Evolutionary conservation across 768 basidiomycete species (phyloP).

Genomic region (Phanerochaete sordida): DNA sequence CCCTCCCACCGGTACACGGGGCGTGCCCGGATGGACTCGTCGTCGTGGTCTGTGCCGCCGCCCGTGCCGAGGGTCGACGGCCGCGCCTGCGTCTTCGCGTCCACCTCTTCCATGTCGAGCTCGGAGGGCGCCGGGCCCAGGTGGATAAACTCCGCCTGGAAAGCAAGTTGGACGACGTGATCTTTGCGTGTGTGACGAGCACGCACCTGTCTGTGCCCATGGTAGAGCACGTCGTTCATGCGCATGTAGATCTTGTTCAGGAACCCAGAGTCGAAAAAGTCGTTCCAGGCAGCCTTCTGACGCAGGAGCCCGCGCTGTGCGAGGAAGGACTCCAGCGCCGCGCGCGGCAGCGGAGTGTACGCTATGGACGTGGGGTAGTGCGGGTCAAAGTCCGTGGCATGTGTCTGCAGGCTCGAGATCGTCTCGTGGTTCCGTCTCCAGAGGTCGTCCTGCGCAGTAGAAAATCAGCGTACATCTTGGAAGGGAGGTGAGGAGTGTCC

Average conservation of each 20-base stretch:
- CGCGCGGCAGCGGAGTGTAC: slow-evolving; percentile 62
- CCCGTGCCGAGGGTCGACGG: slow-evolving; percentile 62
- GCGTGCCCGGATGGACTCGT: slow-evolving; percentile 53
- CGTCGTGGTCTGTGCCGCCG: slow-evolving; percentile 70
- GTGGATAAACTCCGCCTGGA: slow-evolving; percentile 61
- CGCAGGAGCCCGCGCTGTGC: slow-evolving; percentile 56
- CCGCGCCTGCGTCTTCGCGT: slow-evolving; percentile 44
- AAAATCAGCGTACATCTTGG: too few species aligned
- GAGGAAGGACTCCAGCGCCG: slow-evolving; percentile 63
- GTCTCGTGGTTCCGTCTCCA: slow-evolving; percentile 69
- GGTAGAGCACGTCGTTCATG: slow-evolving; percentile 65
- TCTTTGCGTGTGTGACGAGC: background rate
- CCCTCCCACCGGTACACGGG: slow-evolving; percentile 71
- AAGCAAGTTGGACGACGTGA: too few species aligned
- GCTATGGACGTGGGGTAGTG: slow-evolving; percentile 71
- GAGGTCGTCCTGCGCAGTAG: slow-evolving; percentile 63
- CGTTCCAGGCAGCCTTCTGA: slow-evolving; percentile 36
- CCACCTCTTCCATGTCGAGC: slow-evolving; percentile 64
- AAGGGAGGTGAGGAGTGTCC: too few species aligned
- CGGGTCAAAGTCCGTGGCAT: slow-evolving; percentile 65
- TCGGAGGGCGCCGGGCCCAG: slow-evolving; percentile 47
- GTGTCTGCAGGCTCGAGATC: slow-evolving; percentile 42
- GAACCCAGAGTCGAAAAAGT: slow-evolving; percentile 60
- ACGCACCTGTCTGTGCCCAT: slow-evolving; percentile 47
- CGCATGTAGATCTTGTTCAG: slow-evolving; percentile 71